These are phyloP conservation scores for Cyclotella choctawhatcheeana DNA, from an alignment of 108 stramenopile species.

Conservation along the genomic window DNA sequence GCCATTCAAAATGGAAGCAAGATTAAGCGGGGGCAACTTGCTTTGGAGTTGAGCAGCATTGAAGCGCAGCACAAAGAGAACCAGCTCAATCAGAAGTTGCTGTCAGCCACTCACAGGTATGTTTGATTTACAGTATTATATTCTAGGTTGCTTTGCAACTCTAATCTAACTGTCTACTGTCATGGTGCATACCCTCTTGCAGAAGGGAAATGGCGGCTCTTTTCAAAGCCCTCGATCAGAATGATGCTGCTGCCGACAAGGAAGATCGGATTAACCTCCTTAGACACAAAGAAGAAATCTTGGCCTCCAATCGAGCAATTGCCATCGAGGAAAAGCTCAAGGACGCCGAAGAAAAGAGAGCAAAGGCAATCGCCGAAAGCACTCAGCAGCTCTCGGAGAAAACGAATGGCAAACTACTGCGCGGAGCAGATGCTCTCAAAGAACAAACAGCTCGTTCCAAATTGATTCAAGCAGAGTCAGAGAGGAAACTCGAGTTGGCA, in stretches of 20 bases:
- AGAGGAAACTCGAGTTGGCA: constrained; percentile 22
- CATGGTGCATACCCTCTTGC: not conserved
- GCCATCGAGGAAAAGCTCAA: constrained; percentile 23
- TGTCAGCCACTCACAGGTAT: constrained; percentile 16
- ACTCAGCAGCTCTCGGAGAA: not conserved
- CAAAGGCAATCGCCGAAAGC: not conserved
- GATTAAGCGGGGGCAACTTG: constrained; percentile 12
- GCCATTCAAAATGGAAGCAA: constrained; percentile 7
- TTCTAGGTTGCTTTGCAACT: not conserved
- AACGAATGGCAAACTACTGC: no score
- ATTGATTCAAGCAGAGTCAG: not conserved
- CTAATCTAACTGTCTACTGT: not conserved
- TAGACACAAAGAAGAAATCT: not conserved
- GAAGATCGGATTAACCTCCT: constrained; percentile 10
- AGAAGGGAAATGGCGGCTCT: constrained; percentile 18
- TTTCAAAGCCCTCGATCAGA: not conserved
- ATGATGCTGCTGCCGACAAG: constrained; percentile 11
- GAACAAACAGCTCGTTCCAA: not conserved
- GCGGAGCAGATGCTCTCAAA: constrained; percentile 11
- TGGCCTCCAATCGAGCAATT: not conserved
- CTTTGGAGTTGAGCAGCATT: not conserved
- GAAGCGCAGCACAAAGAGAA: constrained; percentile 19
- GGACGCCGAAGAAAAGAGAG: constrained; percentile 10
- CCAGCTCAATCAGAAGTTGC: constrained; percentile 19
- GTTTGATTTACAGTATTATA: not conserved